These are phyloP conservation scores for Strobilomyces dryophilus DNA, from an alignment of 768 basidiomycete genomes.

Conservation along the genomic window DNA sequence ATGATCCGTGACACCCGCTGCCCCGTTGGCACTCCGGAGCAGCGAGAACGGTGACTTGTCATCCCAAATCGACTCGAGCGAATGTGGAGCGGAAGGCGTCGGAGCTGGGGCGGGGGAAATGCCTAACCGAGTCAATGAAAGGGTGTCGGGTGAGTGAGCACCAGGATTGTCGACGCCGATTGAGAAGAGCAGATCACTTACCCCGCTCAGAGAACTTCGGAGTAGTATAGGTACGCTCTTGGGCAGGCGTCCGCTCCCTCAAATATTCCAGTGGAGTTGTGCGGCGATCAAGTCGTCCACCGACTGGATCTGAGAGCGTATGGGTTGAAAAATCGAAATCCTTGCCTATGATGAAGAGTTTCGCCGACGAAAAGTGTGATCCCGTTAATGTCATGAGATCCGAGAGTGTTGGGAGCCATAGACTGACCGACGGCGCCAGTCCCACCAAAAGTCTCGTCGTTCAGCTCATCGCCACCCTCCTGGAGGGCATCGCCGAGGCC, in stretches of 20 bases:
- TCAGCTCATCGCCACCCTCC: conserved; percentile 89
- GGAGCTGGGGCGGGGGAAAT: conserved; percentile 35
- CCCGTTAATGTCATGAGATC: conserved; percentile 15
- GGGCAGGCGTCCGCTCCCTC: conserved; percentile 27
- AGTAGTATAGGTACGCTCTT: conserved; percentile 19
- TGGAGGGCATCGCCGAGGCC: conserved; percentile 83
- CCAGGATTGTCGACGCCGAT: background rate
- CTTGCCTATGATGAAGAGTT: conserved; percentile 50
- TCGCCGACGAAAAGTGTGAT: background rate
- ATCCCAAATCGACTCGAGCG: conserved; percentile 77
- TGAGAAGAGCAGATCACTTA: conserved; percentile 18
- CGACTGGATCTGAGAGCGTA: conserved; percentile 26
- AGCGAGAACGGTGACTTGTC: conserved; percentile 75
- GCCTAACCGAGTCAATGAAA: conserved; percentile 13
- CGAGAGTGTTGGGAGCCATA: background rate
- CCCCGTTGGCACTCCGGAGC: conserved; percentile 53
- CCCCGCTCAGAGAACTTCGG: conserved; percentile 26
- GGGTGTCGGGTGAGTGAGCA: conserved; percentile 15
- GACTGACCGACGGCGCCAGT: conserved; percentile 66
- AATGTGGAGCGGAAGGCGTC: conserved; percentile 30
- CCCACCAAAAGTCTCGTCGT: conserved; percentile 94
- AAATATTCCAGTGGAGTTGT: conserved; percentile 19
- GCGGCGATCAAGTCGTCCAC: conserved; percentile 13
- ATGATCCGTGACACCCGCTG: conserved; percentile 37
- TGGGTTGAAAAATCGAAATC: conserved; percentile 84